Evolutionary conservation across 2,329 filamentous ascomycete genomes (phyloP).

Genomic region (Aspergillus novofumigatus): DNA sequence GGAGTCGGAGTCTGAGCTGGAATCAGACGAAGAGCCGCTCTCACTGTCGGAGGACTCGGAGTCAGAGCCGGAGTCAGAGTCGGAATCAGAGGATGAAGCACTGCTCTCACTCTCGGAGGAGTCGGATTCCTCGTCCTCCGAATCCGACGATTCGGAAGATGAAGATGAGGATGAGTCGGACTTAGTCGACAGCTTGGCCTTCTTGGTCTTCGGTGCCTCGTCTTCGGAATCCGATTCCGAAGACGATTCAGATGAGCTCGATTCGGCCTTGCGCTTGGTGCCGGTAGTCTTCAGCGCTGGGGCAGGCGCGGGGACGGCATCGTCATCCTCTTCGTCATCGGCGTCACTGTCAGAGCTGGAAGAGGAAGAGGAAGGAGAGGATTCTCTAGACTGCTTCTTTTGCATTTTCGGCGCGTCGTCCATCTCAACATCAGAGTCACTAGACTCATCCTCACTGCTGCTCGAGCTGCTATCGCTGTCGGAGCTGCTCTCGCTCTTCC

Average conservation of each 20-base stretch:
- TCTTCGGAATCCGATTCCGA: slow-evolving; percentile 31
- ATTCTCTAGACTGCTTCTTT: slow-evolving; percentile 28
- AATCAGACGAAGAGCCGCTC: slow-evolving; percentile 14
- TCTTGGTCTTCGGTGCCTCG: slow-evolving; percentile 51
- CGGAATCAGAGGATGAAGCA: slow-evolving; percentile 32
- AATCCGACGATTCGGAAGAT: slow-evolving; percentile 35
- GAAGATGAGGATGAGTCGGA: slow-evolving; percentile 33
- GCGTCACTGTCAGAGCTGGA: slow-evolving; percentile 47
- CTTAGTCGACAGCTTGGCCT: slow-evolving; percentile 42
- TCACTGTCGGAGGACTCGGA: too few relatives aligned
- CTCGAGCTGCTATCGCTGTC: slow-evolving; percentile 24
- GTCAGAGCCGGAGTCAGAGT: slow-evolving; percentile 27
- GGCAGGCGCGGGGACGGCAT: slow-evolving; percentile 39
- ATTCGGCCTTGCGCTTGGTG: slow-evolving; percentile 57
- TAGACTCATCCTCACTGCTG: slow-evolving; percentile 33
- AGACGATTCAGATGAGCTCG: slow-evolving; percentile 32
- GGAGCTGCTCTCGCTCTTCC: slow-evolving; percentile 12
- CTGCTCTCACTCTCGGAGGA: background rate
- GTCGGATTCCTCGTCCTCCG: slow-evolving; percentile 22
- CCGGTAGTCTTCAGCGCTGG: slow-evolving; percentile 33
- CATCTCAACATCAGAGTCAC: slow-evolving; percentile 43
- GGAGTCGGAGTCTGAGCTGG: slow-evolving; percentile 16
- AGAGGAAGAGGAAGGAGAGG: slow-evolving; percentile 21
- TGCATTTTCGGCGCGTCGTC: slow-evolving; percentile 33
- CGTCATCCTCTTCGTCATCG: slow-evolving; percentile 51